phyloP scores from a whole-genome alignment of 2,329 filamentous ascomycete species.

The Mycosphaerella arachidis region DNA sequence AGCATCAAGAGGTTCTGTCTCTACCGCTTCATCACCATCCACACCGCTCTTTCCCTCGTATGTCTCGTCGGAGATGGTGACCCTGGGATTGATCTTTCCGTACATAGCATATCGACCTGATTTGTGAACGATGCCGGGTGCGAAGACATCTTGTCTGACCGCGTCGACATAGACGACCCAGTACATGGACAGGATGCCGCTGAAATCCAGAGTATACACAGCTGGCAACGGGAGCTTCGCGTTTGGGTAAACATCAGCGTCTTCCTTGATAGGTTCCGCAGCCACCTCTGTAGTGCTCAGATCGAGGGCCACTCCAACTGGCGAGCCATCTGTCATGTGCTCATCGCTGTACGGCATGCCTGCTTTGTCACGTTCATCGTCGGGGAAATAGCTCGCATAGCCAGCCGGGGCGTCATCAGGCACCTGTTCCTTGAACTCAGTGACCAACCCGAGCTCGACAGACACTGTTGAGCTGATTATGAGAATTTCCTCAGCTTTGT shows the following conservation, averaged over 20 bases:
- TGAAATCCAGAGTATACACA: conserved; percentile 79
- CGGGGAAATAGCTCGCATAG: neutral
- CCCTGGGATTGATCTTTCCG: neutral
- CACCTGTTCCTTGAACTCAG: conserved; percentile 57
- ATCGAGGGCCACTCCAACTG: conserved; percentile 77
- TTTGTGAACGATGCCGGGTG: conserved; percentile 6
- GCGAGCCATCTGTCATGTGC: conserved; percentile 62
- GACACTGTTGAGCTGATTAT: conserved; percentile 77
- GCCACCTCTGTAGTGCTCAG: conserved; percentile 38
- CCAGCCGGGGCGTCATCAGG: neutral
- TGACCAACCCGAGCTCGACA: conserved; percentile 73
- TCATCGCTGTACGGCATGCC: conserved; percentile 39
- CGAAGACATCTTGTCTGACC: neutral
- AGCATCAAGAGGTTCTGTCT: neutral
- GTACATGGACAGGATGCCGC: conserved; percentile 80
- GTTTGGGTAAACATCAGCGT: conserved; percentile 66
- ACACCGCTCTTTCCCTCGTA: neutral
- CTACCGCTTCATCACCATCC: neutral
- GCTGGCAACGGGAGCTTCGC: conserved; percentile 77
- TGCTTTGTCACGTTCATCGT: neutral
- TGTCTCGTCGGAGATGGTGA: no score
- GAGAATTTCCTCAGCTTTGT: conserved; percentile 73
- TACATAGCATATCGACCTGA: conserved; percentile 7
- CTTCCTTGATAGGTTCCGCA: conserved; percentile 33
- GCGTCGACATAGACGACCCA: conserved; percentile 71